Conservation (phyloP, 2,329 filamentous ascomycete genomes). For the Hypocreales sp. region DNA sequence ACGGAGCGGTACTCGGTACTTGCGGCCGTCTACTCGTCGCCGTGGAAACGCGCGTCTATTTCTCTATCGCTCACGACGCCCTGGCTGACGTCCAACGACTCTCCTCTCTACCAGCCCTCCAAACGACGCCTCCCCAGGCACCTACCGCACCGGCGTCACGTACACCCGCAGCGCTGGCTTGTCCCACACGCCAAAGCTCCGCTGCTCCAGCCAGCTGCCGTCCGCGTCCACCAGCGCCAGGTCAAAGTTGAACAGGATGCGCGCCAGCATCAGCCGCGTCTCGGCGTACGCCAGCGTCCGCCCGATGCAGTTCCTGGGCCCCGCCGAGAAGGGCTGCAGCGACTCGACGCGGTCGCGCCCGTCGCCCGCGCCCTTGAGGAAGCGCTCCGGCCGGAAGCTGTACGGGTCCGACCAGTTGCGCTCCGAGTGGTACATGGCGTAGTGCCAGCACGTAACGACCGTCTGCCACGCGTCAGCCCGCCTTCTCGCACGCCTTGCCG, state of each 20-base stretch:
- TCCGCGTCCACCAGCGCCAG: no score
- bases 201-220: no score
- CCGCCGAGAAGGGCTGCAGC: constrained; percentile 29
- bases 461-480: not conserved
- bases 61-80: no score
- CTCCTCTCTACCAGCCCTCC: no score
- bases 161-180: no score
- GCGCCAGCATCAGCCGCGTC: not conserved
- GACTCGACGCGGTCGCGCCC: constrained; percentile 20
- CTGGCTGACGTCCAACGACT: no score
- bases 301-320: constrained; percentile 33
- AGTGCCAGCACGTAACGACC: not conserved
- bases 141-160: no score
- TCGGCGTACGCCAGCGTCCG: constrained; percentile 20
- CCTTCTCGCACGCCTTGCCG: not conserved
- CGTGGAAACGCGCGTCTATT: no score
- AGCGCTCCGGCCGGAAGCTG: constrained; percentile 29
- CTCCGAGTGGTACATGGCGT: constrained; percentile 17
- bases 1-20: no score
- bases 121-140: no score
- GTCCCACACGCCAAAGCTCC: no score
- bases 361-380: constrained; percentile 16
- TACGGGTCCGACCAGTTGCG: constrained; percentile 26
- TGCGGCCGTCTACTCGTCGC: no score
- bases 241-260: not conserved